phyloP scores from a whole-genome alignment of 2,329 filamentous ascomycete genomes.

The Ustulina deusta region DNA sequence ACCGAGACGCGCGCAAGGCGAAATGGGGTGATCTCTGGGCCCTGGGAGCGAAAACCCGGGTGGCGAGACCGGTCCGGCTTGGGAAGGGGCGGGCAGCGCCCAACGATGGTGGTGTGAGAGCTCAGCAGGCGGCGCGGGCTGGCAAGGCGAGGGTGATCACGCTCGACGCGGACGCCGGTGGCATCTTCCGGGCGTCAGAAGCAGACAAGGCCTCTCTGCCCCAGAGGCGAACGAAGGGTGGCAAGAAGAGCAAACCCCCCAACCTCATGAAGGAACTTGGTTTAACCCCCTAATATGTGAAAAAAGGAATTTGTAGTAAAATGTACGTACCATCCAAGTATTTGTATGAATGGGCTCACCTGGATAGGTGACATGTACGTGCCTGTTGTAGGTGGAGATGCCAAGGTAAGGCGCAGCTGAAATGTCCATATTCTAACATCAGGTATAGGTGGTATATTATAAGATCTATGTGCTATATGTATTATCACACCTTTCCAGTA shows the following conservation, averaged over 20 bases:
- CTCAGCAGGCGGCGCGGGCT: conserved; percentile 48
- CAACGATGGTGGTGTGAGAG: conserved; percentile 62
- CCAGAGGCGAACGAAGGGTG: conserved; percentile 58
- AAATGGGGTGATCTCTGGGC: conserved; percentile 97
- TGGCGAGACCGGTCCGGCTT: conserved; percentile 69
- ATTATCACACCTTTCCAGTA: no score
- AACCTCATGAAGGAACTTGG: conserved; percentile 56
- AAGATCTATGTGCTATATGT: no score
- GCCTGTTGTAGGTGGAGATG: no score
- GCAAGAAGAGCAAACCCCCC: conserved; percentile 51
- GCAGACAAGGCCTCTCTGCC: conserved; percentile 47
- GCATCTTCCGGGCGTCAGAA: conserved; percentile 57
- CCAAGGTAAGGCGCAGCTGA: no score
- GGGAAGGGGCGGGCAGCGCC: conserved; percentile 59
- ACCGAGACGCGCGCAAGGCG: conserved; percentile 91
- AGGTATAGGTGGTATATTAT: no score
- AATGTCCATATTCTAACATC: no score
- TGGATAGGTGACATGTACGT: no score
- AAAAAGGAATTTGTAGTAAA: neutral
- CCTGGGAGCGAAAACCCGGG: conserved; percentile 88
- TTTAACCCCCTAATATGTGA: conserved; percentile 9
- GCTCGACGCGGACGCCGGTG: conserved; percentile 51
- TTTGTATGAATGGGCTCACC: neutral
- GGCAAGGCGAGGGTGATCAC: conserved; percentile 58
- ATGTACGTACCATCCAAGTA: conserved; percentile 8